Conservation (phyloP, 441 rosid genomes). For the Biscutella auriculata region DNA sequence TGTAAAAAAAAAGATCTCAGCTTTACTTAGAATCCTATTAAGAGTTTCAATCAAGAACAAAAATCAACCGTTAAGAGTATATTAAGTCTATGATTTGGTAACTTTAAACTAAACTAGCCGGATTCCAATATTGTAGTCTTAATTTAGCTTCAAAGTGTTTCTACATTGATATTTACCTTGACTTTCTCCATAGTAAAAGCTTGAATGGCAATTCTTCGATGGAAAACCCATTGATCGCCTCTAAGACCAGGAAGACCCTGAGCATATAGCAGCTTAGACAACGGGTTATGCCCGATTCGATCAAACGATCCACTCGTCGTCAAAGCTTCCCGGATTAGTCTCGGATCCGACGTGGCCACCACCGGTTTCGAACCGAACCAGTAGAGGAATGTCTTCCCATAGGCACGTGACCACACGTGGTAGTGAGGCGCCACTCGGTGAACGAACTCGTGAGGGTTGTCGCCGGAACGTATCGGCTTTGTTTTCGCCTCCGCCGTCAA, state of each 20-base stretch:
- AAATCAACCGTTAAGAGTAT: not conserved
- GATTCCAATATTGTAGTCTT: not conserved
- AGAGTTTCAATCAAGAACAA: no score
- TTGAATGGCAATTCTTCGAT: conserved; percentile 46
- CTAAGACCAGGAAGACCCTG: conserved; percentile 55
- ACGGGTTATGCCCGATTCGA: conserved; percentile 31
- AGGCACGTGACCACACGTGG: conserved; percentile 34
- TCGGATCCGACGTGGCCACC: conserved; percentile 44
- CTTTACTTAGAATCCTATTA: not conserved
- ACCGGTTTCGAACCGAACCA: conserved; percentile 59
- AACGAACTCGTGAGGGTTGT: conserved; percentile 30
- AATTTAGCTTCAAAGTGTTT: not conserved
- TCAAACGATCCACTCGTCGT: conserved; percentile 28
- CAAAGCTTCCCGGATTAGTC: conserved; percentile 35
- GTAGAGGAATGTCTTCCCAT: conserved; percentile 45
- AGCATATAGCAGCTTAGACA: conserved; percentile 41
- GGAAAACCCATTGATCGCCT: conserved; percentile 59
- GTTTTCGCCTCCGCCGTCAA: conserved; percentile 27
- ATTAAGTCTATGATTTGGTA: not conserved
- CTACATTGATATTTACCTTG: conserved; percentile 31
- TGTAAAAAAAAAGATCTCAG: conserved; percentile 8
- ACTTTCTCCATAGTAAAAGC: conserved; percentile 51
- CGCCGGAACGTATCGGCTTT: conserved; percentile 18
- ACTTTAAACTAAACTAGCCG: not conserved
- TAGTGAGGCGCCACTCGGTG: conserved; percentile 35